Base-by-base conservation (phyloP, 2,329 filamentous ascomycete genomes). In the Ceratocystis variospora region DNA sequence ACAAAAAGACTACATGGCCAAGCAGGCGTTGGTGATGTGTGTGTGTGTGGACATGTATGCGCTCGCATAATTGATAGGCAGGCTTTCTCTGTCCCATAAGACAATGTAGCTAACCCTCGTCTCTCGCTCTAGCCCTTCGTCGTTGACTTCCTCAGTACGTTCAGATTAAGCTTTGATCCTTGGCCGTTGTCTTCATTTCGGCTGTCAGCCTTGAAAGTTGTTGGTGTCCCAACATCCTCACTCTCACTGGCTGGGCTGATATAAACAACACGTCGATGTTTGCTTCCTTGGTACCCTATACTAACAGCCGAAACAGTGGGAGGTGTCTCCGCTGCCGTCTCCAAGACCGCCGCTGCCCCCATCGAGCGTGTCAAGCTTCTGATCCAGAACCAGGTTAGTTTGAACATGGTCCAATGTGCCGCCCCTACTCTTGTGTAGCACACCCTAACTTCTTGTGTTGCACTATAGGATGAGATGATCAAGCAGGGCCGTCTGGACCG, bases 291-390 rank as follows among this genome's bases (percentile, higher is more conserved):
- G 48, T 25, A 46, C 48, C 5, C 61, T 53, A 63, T 64, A 68
- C 72, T 73, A 71, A 73, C 70, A 48, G 17, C 17, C 61, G 61
- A 75, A 74, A 76, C 74, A 96, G 91, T 99, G 94, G 94, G 94
- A 88, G 94, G 94, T 96, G 88, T 99, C 74, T 96, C 94, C 77
- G 94, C 94, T 81, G 94, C 94, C 81, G 92, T 99, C 88, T 99
- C 94, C 79, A 99, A 99, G 91, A 99, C 94, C 74, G 94, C 94
- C 77, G 94, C 94, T 78, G 94, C 94, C 82, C 94, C 94, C 82
- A 99, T 99, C 76, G 94, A 99, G 92, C 94, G 94, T 91, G 88
- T 99, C 83, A 99, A 99, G 92, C 94, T 99, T 78, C 90, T 99
- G 77, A 95, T 99, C 84, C 94, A 99, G 87, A 99, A 99, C 85